These are phyloP conservation scores for Pseudogymnoascus sp. DNA, from an alignment of 2,329 filamentous ascomycete genomes.

Conservation along the genomic window DNA sequence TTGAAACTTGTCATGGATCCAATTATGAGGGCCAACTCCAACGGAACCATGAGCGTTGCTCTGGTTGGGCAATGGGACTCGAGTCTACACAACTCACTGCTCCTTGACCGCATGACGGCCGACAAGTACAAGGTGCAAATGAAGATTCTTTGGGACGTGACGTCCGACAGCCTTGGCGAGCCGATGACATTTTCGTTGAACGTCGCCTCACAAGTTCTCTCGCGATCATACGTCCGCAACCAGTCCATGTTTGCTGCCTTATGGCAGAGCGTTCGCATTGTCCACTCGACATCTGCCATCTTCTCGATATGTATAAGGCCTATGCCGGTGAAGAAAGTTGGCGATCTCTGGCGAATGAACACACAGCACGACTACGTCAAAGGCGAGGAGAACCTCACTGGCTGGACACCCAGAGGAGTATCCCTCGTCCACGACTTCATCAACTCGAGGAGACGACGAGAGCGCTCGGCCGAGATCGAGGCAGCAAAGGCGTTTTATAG, in stretches of 20 bases:
- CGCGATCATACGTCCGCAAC: slow-evolving; percentile 75
- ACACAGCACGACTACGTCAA: slow-evolving; percentile 94
- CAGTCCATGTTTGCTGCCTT: slow-evolving; percentile 80
- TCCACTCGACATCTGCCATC: slow-evolving; percentile 77
- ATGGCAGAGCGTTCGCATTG: slow-evolving; percentile 76
- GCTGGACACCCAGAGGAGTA: slow-evolving; percentile 84
- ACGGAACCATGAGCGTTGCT: slow-evolving; percentile 81
- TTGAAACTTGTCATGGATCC: slow-evolving; percentile 73
- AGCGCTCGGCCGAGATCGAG: slow-evolving; percentile 71
- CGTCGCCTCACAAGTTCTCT: slow-evolving; percentile 73
- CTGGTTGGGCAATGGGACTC: slow-evolving; percentile 96
- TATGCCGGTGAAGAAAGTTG: slow-evolving; percentile 80
- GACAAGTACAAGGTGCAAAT: slow-evolving; percentile 90
- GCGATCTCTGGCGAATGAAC: slow-evolving; percentile 93
- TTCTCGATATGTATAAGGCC: slow-evolving; percentile 84
- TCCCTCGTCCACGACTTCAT: slow-evolving; percentile 88
- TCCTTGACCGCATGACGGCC: slow-evolving; percentile 88
- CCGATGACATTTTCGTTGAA: slow-evolving; percentile 82
- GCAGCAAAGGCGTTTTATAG: slow-evolving; percentile 59
- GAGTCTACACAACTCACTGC: slow-evolving; percentile 79
- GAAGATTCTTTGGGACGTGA: slow-evolving; percentile 76
- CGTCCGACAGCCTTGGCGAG: slow-evolving; percentile 73
- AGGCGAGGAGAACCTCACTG: slow-evolving; percentile 76
- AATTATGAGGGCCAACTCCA: slow-evolving; percentile 72
- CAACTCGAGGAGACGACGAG: slow-evolving; percentile 60